These are phyloP conservation scores for Chlorella sp. DNA, from an alignment of 139 green algal species.

Conservation along the genomic window DNA sequence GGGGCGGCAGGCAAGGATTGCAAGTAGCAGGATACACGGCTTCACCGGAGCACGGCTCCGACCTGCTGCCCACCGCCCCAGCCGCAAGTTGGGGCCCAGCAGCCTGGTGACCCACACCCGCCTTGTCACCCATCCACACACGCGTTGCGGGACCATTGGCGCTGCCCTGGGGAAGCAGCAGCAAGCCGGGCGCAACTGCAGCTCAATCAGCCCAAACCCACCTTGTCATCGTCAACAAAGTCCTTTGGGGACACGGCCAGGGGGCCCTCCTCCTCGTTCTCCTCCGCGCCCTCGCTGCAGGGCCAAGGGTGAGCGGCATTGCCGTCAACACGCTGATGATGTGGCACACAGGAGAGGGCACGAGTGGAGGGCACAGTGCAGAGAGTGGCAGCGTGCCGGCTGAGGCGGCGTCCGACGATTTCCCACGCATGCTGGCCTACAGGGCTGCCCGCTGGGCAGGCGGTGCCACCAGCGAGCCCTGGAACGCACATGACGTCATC, in stretches of 20 bases:
- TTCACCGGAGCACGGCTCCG: no score
- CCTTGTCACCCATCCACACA: no score
- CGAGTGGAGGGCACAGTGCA: no score
- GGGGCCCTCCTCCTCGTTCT: neutral
- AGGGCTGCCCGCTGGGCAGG: neutral
- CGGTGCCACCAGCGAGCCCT: neutral
- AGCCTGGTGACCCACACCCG: no score
- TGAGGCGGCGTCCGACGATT: neutral
- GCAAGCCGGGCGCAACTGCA: no score
- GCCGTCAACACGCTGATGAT: no score
- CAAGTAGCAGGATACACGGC: neutral
- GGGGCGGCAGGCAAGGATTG: neutral
- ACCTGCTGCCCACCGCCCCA: no score
- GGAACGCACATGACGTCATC: neutral
- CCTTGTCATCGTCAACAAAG: conserved; percentile 15
- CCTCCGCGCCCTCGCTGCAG: neutral
- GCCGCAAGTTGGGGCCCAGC: no score
- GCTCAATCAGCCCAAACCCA: neutral
- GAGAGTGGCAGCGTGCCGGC: neutral
- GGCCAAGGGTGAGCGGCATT: no score
- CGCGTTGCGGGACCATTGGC: no score
- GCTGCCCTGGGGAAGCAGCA: no score
- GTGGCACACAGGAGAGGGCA: neutral
- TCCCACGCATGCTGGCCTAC: neutral
- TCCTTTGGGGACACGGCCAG: neutral